These are phyloP conservation scores for Psilocybe azurescens DNA, from an alignment of 768 basidiomycete genomes.

Conservation along the genomic window DNA sequence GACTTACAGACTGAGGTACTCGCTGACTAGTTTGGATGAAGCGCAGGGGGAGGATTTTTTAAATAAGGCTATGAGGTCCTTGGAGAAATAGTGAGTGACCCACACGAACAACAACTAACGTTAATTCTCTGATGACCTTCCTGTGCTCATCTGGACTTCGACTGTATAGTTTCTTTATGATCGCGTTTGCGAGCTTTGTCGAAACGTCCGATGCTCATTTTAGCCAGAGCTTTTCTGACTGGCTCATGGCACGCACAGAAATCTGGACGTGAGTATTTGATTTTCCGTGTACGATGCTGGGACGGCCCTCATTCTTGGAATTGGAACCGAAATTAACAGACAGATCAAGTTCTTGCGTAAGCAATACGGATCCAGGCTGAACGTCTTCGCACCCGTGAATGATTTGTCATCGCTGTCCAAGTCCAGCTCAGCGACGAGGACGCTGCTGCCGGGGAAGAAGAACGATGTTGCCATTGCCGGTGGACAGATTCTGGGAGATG, in stretches of 20 bases:
- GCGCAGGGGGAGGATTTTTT: constrained; percentile 62
- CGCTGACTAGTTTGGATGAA: constrained; percentile 77
- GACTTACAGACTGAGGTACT: constrained; percentile 82
- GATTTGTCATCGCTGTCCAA: constrained; percentile 86
- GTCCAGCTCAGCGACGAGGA: constrained; percentile 59
- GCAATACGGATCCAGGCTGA: constrained; percentile 78
- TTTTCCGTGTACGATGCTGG: background rate
- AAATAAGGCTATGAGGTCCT: constrained; percentile 70
- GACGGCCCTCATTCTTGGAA: background rate
- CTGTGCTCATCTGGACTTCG: too few species aligned
- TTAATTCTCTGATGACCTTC: too few species aligned
- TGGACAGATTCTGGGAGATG: constrained; percentile 90
- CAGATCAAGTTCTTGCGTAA: constrained; percentile 89
- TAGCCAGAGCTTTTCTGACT: constrained; percentile 77
- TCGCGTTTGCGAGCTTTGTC: constrained; percentile 91
- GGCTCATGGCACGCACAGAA: constrained; percentile 88
- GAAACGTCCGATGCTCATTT: constrained; percentile 61
- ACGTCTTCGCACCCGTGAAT: constrained; percentile 90
- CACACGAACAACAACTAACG: too few species aligned
- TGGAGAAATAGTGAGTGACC: constrained; percentile 80
- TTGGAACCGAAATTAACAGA: constrained; percentile 31
- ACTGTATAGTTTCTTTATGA: constrained; percentile 81
- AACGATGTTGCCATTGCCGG: constrained; percentile 79
- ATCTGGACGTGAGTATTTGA: constrained; percentile 81
- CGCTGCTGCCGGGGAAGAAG: constrained; percentile 69